Conservation (phyloP, 352 stramenopile species). For the Lagenidium sp. region DNA sequence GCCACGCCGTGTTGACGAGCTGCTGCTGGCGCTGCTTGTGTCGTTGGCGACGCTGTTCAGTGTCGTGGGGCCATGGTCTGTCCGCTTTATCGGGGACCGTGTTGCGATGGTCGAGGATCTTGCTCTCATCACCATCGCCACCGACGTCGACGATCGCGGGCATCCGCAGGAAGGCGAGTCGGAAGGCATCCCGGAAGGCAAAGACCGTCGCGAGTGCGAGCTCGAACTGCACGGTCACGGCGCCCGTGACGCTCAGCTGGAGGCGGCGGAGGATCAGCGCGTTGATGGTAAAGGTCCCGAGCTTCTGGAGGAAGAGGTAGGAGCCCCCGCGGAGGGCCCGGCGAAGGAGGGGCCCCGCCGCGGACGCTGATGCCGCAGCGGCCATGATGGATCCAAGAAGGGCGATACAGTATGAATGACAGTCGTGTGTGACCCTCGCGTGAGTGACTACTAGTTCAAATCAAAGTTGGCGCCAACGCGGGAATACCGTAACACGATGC, state of each 20-base stretch:
- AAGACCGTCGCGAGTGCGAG: slow-evolving; percentile 86
- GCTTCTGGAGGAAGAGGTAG: slow-evolving; percentile 75
- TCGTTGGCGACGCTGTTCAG: too few species aligned
- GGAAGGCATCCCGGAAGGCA: slow-evolving; percentile 85
- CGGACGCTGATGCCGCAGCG: too few species aligned
- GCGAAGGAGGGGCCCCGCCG: slow-evolving; percentile 22
- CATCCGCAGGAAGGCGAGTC: slow-evolving; percentile 78
- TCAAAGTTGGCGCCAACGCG: too few species aligned
- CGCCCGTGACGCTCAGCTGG: slow-evolving; percentile 67
- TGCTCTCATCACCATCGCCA: background rate
- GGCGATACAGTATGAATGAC: too few species aligned
- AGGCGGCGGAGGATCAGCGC: slow-evolving; percentile 67
- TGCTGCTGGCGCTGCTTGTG: slow-evolving; percentile 29
- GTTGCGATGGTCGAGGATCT: too few species aligned
- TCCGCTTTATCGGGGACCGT: background rate
- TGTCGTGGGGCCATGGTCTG: too few species aligned
- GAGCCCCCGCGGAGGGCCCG: slow-evolving; percentile 53
- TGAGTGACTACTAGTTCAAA: too few species aligned
- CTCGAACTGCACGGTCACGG: slow-evolving; percentile 82
- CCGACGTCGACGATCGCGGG: slow-evolving; percentile 35
- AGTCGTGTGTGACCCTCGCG: background rate
- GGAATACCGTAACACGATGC: too few species aligned
- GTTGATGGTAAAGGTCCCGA: slow-evolving; percentile 83
- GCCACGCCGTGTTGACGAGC: slow-evolving; percentile 70
- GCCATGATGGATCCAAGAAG: too few species aligned